A percentile compares a stretch with the other conserved stretches of the same genome.
Evolutionary conservation across 1,139 yeast species (phyloP).

Genomic region (Nakaseomyces nivariensis): DNA sequence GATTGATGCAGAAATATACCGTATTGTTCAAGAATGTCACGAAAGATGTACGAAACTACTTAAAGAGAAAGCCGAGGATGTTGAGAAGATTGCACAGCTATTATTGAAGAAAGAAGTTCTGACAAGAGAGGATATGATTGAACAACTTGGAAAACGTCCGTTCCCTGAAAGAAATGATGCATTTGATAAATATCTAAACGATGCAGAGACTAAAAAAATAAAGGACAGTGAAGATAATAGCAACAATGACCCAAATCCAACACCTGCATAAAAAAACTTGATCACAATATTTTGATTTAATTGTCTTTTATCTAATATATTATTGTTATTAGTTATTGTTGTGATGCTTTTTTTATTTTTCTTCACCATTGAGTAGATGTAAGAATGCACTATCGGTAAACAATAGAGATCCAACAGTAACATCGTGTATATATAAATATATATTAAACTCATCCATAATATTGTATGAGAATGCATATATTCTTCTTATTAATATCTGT

Average conservation of each 20-base stretch:
- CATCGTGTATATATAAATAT: background rate
- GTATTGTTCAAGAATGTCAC: conserved; percentile 48
- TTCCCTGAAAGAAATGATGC: conserved; percentile 73
- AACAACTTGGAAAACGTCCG: conserved; percentile 63
- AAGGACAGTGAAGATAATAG: conserved; percentile 12
- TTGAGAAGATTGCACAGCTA: conserved; percentile 61
- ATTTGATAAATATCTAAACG: conserved; percentile 63
- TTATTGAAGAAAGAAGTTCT: conserved; percentile 59
- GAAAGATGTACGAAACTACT: conserved; percentile 45
- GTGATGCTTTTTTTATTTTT: background rate
- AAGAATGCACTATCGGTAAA: no score
- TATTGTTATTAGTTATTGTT: no score
- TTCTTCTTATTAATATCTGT: background rate
- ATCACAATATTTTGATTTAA: background rate
- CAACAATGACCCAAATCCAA: conserved; percentile 3
- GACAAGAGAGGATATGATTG: conserved; percentile 74
- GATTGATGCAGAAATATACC: conserved; percentile 58
- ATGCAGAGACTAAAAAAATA: conserved; percentile 20
- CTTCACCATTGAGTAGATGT: no score
- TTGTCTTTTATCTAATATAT: no score
- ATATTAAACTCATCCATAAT: background rate
- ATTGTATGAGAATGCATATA: background rate
- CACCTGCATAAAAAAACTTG: background rate
- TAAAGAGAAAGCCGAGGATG: conserved; percentile 49
- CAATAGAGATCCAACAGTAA: background rate